Evolutionary conservation across 2,329 filamentous ascomycete species (phyloP).

Genomic region (Aspergillus amoenus): DNA sequence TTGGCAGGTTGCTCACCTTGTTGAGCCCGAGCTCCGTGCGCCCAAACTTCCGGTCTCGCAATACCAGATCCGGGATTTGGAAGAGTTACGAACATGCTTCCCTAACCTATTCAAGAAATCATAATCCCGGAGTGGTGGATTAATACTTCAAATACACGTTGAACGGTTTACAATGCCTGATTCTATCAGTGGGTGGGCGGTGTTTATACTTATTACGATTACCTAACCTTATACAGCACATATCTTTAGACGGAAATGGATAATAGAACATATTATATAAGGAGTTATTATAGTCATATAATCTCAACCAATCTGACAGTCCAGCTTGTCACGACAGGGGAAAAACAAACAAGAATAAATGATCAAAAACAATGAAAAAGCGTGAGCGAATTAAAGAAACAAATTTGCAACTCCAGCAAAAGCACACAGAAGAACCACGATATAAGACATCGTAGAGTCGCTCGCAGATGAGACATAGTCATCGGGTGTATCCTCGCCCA

Average conservation of each 20-base stretch:
- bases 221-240: not conserved
- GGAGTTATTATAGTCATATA: not conserved
- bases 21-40: constrained; percentile 69
- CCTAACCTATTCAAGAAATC: constrained; percentile 76
- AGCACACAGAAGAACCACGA: not conserved
- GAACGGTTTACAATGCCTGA: not conserved
- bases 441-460: not conserved
- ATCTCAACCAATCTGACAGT: not conserved
- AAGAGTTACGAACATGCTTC: constrained; percentile 73
- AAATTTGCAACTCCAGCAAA: not conserved
- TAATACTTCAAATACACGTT: not conserved
- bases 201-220: not conserved
- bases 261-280: constrained; percentile 4
- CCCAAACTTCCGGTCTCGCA: constrained; percentile 67
- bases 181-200: not conserved
- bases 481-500: not conserved
- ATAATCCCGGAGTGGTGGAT: not conserved
- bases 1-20: constrained; percentile 82
- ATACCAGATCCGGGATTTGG: constrained; percentile 71
- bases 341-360: not conserved
- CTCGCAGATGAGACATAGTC: not conserved
- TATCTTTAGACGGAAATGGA: not conserved
- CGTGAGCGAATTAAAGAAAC: not conserved
- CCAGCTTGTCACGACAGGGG: not conserved
- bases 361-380: constrained; percentile 4